Evolutionary conservation across 164 flowering plant species (phyloP).

Genomic region (Nelumbo lutea): DNA sequence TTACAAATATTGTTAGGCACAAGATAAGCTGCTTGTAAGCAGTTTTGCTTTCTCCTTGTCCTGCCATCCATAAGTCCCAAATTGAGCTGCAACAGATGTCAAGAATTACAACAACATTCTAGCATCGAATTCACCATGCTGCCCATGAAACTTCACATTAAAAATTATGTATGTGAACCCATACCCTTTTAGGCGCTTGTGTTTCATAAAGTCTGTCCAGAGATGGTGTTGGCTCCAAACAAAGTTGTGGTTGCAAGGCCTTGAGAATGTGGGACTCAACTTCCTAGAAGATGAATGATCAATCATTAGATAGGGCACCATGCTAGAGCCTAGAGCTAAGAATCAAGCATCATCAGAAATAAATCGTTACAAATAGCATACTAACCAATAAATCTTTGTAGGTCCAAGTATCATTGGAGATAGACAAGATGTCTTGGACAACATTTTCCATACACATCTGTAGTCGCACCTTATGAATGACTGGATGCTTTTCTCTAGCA

Average conservation of each 20-base stretch:
- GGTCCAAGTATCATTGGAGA: constrained; percentile 28
- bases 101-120: background rate
- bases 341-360: background rate
- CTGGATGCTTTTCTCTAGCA: constrained; percentile 1
- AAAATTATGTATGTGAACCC: background rate
- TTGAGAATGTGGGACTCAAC: constrained; percentile 29
- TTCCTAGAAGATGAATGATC: constrained; percentile 19
- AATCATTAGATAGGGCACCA: background rate
- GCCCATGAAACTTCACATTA: background rate
- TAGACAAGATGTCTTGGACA: constrained; percentile 26
- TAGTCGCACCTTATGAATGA: constrained; percentile 21
- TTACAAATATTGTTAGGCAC: background rate
- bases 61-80: constrained; percentile 15
- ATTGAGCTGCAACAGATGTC: constrained; percentile 22
- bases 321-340: background rate
- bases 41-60: constrained; percentile 19
- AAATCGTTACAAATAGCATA: background rate
- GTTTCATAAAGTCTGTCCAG: constrained; percentile 5
- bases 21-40: background rate
- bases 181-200: constrained; percentile 21
- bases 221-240: constrained; percentile 22
- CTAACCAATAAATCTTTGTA: constrained; percentile 28
- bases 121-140: background rate
- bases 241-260: constrained; percentile 30
- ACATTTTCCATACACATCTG: constrained; percentile 31